A percentile compares a stretch with the other conserved stretches of the same genome.
These are phyloP conservation scores for Hammondia hammondi DNA, from an alignment of 169 alveolate genomes.

Conservation along the genomic window DNA sequence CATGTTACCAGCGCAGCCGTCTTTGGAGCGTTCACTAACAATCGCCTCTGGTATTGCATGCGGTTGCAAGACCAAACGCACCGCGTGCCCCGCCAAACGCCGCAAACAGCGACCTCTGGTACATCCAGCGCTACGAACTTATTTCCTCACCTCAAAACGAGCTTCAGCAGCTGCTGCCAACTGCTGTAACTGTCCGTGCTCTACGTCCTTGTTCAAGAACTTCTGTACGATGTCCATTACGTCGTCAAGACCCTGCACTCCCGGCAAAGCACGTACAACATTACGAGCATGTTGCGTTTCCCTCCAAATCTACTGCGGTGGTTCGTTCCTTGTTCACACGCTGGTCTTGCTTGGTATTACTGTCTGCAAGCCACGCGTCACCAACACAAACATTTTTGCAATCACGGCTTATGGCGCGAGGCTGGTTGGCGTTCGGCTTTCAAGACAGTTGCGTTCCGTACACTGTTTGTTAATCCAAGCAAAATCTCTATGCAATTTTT, in stretches of 20 bases:
- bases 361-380: not conserved
- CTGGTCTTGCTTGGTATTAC: not conserved
- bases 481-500: no score
- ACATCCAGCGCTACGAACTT: not conserved
- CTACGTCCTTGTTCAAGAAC: conserved; percentile 67
- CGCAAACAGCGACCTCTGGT: conserved; percentile 5
- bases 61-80: not conserved
- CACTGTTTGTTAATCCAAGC: no score
- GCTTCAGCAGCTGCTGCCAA: conserved; percentile 64
- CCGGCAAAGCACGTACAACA: not conserved
- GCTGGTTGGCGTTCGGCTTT: no score
- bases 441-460: no score
- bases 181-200: conserved; percentile 61
- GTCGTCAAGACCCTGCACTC: conserved; percentile 65
- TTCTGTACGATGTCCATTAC: conserved; percentile 72
- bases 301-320: not conserved
- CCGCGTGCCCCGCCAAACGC: not conserved
- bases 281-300: not conserved
- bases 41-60: no score
- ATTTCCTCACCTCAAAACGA: conserved; percentile 52
- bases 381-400: no score
- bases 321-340: not conserved
- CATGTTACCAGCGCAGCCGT: no score
- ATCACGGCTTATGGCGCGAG: no score
- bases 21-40: no score